Evolutionary conservation across 78 protist genomes (phyloP).

Genomic region (Dictyostelium firmibasis): DNA sequence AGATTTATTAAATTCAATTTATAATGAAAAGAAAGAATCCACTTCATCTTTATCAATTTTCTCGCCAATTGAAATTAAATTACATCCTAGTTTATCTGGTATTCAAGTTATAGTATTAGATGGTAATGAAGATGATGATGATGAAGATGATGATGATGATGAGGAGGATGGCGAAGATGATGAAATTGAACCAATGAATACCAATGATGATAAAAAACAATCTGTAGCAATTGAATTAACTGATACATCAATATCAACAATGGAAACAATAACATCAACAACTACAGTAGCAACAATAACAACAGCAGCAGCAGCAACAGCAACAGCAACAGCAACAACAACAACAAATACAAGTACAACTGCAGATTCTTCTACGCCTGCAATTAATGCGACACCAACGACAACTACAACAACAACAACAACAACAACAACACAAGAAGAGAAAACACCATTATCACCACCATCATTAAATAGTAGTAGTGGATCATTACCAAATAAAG

Average conservation of each 20-base stretch:
- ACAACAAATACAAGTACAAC: not conserved
- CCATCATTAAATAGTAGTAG: constrained; percentile 11
- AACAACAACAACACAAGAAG: not conserved
- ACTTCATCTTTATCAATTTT: not conserved
- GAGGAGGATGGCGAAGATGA: not conserved
- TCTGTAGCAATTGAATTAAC: not conserved
- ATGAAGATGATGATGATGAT: not conserved
- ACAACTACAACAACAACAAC: not conserved
- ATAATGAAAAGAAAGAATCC: not conserved
- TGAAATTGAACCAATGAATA: not conserved
- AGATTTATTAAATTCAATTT: not conserved
- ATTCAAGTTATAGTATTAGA: not conserved
- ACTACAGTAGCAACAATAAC: not conserved
- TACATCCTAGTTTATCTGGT: not conserved
- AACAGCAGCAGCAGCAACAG: not conserved
- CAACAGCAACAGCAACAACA: not conserved
- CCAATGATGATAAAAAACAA: not conserved
- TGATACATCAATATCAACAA: not conserved
- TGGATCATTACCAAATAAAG: not conserved
- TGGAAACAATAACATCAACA: not conserved
- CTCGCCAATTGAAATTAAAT: constrained; percentile 7
- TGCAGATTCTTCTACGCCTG: not conserved
- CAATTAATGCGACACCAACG: not conserved
- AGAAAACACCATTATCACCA: not conserved
- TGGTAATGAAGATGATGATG: not conserved